phyloP scores from a whole-genome alignment of 106 monocot species.

The Amphibolis antarctica region DNA sequence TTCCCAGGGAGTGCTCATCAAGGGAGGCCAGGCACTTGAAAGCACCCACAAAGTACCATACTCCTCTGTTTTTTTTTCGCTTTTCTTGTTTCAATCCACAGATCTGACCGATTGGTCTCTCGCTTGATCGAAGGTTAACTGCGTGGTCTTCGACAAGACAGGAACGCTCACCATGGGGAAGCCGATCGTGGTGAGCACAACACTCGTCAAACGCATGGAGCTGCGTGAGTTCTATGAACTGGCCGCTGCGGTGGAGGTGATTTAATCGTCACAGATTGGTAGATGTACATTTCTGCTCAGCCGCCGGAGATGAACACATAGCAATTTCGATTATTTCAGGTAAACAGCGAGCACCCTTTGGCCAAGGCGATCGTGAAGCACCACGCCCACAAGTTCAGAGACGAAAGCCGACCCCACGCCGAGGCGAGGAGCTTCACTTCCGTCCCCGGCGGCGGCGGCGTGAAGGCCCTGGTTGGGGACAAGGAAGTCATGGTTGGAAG shows the following conservation, averaged over 20 bases:
- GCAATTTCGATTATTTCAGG: conserved; percentile 50
- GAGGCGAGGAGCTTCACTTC: no score
- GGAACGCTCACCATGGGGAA: conserved; percentile 93
- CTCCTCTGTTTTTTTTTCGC: no score
- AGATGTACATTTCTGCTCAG: no score
- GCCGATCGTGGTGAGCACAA: conserved; percentile 57
- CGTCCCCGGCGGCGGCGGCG: no score
- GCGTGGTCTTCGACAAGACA: conserved; percentile 88
- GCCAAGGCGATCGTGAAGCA: conserved; percentile 84
- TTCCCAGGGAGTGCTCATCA: conserved; percentile 75
- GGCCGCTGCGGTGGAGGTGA: conserved; percentile 96
- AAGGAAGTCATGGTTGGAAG: conserved; percentile 54
- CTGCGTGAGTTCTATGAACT: conserved; percentile 67
- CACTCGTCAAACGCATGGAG: conserved; percentile 58
- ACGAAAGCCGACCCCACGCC: no score
- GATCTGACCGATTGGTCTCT: no score
- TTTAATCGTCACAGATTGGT: no score
- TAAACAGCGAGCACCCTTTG: conserved; percentile 93
- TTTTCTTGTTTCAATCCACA: no score
- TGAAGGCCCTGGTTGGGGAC: no score
- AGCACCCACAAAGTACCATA: conserved; percentile 63
- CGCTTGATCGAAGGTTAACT: no score
- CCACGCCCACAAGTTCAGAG: conserved; percentile 22
- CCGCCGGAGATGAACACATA: no score
- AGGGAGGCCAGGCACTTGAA: conserved; percentile 95